phyloP scores from a whole-genome alignment of 73 alveolate species.

The Blepharisma japonicum region DNA sequence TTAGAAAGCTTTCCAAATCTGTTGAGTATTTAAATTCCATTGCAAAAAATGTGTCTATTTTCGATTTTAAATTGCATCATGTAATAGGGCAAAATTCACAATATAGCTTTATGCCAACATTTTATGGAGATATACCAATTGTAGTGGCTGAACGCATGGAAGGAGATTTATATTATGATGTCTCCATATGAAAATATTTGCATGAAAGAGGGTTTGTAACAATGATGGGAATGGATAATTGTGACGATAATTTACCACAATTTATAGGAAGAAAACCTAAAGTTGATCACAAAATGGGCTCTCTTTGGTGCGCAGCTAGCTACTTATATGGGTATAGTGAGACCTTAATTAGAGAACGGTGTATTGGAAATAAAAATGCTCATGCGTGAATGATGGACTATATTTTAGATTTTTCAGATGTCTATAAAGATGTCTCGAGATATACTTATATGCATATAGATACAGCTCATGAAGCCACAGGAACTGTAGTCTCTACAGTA shows the following conservation, averaged over 20 bases:
- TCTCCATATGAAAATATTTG: neutral
- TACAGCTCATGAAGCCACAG: constrained; percentile 28
- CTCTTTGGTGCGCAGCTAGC: neutral
- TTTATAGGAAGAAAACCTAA: constrained; percentile 18
- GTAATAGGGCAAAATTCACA: neutral
- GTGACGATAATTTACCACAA: neutral
- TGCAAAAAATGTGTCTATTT: neutral
- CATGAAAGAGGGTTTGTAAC: constrained; percentile 26
- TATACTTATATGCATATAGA: constrained; percentile 20
- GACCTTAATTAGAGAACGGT: neutral
- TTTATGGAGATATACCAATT: neutral
- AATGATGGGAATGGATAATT: neutral
- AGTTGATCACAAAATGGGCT: constrained; percentile 24
- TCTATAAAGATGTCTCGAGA: neutral
- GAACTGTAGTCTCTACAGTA: constrained; percentile 5
- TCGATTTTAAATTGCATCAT: constrained; percentile 3
- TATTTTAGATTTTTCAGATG: neutral
- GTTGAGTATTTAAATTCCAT: neutral
- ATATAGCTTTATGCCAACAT: constrained; percentile 21
- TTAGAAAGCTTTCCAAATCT: constrained; percentile 12
- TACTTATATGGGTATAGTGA: neutral
- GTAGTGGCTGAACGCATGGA: neutral
- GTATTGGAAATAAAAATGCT: constrained; percentile 27
- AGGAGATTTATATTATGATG: neutral
- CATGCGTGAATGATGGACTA: constrained; percentile 26